These are phyloP conservation scores for Acorus calamus DNA, from an alignment of 106 monocot genomes.

Conservation along the genomic window DNA sequence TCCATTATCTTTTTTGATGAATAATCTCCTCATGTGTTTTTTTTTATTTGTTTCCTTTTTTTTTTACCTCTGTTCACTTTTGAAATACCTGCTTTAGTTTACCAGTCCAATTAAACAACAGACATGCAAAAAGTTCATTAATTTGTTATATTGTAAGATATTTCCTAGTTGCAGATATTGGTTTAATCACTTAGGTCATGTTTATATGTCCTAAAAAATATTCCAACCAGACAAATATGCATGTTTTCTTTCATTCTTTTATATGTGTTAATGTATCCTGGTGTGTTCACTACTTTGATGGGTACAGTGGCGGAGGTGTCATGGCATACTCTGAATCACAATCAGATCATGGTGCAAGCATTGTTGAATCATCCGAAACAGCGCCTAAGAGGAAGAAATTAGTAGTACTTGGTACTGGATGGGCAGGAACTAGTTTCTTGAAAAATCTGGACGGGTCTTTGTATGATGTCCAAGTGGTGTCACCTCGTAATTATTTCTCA, in stretches of 20 bases:
- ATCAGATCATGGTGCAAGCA: conserved; percentile 12
- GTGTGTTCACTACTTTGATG: not conserved
- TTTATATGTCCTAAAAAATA: too few species aligned
- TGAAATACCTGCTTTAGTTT: too few species aligned
- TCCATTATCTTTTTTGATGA: too few species aligned
- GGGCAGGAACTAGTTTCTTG: conserved; percentile 72
- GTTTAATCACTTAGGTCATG: too few species aligned
- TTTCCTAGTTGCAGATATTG: too few species aligned
- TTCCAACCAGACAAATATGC: too few species aligned
- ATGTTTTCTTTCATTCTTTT: not conserved
- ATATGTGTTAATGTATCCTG: not conserved
- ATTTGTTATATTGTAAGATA: too few species aligned
- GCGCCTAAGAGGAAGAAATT: conserved; percentile 44
- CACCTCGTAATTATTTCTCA: conserved; percentile 77
- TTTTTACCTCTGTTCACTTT: too few species aligned
- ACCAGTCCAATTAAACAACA: too few species aligned
- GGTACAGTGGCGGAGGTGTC: conserved; percentile 53
- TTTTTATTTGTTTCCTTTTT: too few species aligned
- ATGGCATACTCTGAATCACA: conserved; percentile 65
- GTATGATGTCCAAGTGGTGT: conserved; percentile 65
- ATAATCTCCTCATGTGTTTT: too few species aligned
- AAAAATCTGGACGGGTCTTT: conserved; percentile 42
- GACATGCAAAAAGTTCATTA: too few species aligned
- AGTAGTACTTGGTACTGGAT: conserved; percentile 73
- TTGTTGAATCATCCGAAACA: conserved; percentile 10